Percentiles rank a stretch among this genome's conserved stretches.
phyloP scores from a whole-genome alignment of 2,329 filamentous ascomycete genomes.

The Zymoseptoria crescenta region DNA sequence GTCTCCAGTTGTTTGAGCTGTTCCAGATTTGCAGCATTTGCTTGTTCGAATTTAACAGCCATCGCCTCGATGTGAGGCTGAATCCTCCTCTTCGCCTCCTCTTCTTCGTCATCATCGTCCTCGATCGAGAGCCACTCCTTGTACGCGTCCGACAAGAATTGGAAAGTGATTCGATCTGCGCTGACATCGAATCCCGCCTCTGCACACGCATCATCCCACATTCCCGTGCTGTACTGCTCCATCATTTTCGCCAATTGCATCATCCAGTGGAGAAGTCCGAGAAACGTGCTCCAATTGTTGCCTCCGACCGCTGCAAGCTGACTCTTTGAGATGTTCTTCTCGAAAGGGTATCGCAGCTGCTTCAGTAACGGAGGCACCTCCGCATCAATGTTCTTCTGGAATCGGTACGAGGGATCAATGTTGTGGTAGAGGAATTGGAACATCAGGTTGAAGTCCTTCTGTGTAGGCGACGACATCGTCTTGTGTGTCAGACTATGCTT shows the following conservation, averaged over 20 bases:
- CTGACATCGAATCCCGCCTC: constrained; percentile 82
- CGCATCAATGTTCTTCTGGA: constrained; percentile 89
- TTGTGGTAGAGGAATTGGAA: constrained; percentile 97
- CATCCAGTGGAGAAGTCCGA: constrained; percentile 95
- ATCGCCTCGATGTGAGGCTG: constrained; percentile 80
- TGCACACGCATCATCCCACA: constrained; percentile 82
- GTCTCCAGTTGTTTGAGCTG: constrained; percentile 80
- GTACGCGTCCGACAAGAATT: constrained; percentile 84
- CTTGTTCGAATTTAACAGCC: constrained; percentile 76
- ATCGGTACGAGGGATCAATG: constrained; percentile 88
- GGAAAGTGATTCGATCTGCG: constrained; percentile 87
- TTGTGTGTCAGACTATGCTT: constrained; percentile 89
- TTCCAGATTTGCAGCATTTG: constrained; percentile 75
- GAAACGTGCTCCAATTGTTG: constrained; percentile 92
- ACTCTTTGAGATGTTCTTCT: constrained; percentile 92
- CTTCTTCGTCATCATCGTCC: constrained; percentile 68
- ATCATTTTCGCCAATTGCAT: constrained; percentile 96
- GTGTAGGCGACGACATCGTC: constrained; percentile 84
- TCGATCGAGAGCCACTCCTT: constrained; percentile 86
- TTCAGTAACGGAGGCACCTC: constrained; percentile 90
- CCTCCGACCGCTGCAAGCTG: constrained; percentile 91
- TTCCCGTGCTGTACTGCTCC: constrained; percentile 67
- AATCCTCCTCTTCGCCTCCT: constrained; percentile 71
- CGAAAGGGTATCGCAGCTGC: constrained; percentile 88
- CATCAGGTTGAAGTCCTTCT: constrained; percentile 97